phyloP scores from a whole-genome alignment of 2,329 filamentous ascomycete genomes.

The Trichoderma lentiforme region DNA sequence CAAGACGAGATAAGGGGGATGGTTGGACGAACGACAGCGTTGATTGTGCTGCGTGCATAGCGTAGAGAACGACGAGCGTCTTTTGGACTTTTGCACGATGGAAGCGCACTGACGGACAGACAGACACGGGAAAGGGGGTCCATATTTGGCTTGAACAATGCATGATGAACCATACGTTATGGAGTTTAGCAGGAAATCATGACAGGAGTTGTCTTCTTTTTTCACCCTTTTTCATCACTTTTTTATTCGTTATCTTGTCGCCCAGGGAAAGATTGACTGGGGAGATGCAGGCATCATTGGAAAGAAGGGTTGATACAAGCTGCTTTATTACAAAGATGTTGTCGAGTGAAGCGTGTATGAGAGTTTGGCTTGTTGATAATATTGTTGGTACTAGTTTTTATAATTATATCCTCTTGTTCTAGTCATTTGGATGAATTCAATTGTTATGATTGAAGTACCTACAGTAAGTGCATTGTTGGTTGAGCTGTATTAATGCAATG shows the following conservation, averaged over 20 bases:
- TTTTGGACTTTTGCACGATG: background rate
- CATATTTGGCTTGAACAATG: slow-evolving; percentile 11
- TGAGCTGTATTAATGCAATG: background rate
- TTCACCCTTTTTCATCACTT: background rate
- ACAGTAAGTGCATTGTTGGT: too few species aligned
- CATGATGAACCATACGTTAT: slow-evolving; percentile 19
- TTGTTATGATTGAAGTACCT: background rate
- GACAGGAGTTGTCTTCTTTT: slow-evolving; percentile 6
- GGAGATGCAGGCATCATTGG: background rate
- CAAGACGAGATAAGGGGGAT: background rate
- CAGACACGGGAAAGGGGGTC: background rate
- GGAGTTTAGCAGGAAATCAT: slow-evolving; percentile 21
- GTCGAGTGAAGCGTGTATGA: background rate
- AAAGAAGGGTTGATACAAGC: background rate
- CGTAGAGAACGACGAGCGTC: background rate
- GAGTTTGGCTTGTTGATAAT: background rate
- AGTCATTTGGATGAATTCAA: background rate
- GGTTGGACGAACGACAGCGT: background rate
- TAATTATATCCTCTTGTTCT: background rate
- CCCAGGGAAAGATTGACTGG: too few species aligned
- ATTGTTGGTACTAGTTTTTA: background rate
- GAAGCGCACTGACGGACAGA: background rate
- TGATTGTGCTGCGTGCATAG: background rate
- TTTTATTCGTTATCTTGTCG: too few species aligned
- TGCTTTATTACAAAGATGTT: background rate